Evolutionary conservation across 164 flowering plant genomes (phyloP).

Genomic region (Vitis rupestris): DNA sequence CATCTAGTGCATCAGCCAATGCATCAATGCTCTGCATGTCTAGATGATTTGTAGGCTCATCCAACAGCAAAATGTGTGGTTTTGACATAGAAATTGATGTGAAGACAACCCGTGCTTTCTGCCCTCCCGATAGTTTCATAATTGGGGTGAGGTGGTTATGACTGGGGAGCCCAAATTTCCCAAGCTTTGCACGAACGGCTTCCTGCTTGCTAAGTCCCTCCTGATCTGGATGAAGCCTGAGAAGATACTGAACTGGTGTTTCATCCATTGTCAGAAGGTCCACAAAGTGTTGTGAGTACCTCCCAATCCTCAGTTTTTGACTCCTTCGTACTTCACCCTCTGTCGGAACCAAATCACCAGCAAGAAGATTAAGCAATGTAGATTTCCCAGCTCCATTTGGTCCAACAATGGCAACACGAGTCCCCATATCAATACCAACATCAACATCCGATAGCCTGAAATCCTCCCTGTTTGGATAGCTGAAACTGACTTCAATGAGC

Average conservation of each 20-base stretch:
- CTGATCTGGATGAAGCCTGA: conserved; percentile 80
- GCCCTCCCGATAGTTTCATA: conserved; percentile 79
- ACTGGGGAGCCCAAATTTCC: conserved; percentile 83
- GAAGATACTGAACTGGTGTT: conserved; percentile 79
- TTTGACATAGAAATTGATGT: conserved; percentile 87
- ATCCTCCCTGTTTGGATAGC: conserved; percentile 66
- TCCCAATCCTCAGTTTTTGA: conserved; percentile 80
- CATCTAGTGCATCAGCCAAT: conserved; percentile 75
- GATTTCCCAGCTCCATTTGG: conserved; percentile 93
- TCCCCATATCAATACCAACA: conserved; percentile 88
- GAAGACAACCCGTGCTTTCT: conserved; percentile 73
- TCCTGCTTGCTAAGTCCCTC: conserved; percentile 85
- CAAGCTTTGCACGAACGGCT: conserved; percentile 80
- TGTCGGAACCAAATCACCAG: conserved; percentile 77
- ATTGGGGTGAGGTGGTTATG: conserved; percentile 86
- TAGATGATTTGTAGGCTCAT: conserved; percentile 72
- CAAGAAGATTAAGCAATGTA: conserved; percentile 74
- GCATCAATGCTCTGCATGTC: conserved; percentile 94
- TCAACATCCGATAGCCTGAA: conserved; percentile 72
- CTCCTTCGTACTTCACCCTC: conserved; percentile 84
- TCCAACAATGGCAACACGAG: conserved; percentile 81
- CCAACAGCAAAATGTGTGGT: conserved; percentile 68
- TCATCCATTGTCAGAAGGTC: conserved; percentile 79
- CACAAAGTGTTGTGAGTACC: conserved; percentile 83
- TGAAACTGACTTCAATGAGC: conserved; percentile 73